Base-by-base conservation (phyloP, 345 rosid species). In the Erysimum cheiranthoides region DNA sequence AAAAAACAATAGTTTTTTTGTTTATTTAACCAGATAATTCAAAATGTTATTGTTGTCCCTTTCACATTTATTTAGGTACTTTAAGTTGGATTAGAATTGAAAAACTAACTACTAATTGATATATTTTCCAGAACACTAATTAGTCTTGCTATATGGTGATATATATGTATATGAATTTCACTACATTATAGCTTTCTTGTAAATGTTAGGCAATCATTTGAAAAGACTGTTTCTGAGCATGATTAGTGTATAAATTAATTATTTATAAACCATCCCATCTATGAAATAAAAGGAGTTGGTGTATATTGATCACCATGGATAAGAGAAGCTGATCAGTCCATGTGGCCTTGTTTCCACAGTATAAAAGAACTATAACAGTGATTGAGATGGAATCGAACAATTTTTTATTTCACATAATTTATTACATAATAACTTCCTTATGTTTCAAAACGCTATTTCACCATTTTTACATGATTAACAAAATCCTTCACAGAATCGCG, bases 261-360 rank as follows among this genome's bases (percentile, higher is more conserved):
- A 43, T 8, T 43, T 42, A 61, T 42, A 39, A 12, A 61, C 66
- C 47, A 28, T 31, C 47, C 47, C 46, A 4, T 39, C 12, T 8
- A 45, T n/a, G 50, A 45, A 45, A 45, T n/a, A 14, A 45, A n/a
- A 62, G 52, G 51, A 62, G 67, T 8, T 62, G 50, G 45, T 36
- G 64, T 10, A 36, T 36, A 59, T 10, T 59, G 30, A 60, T 18
- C 8, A 10, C 8, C n/a, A 35, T 34, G 27, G 21, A 57, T 4
- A n/a, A 34, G 27, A 58, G 28, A 53, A 53, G 17, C 30, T 3
- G 6, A 4, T n/a, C 38, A 14, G 3, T 52, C 34, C 6, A 25
- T n/a, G 25, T 25, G 57, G 7, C 2, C 4, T n/a, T 46, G 25
- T 36, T 21, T 21, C 39, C 31, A 38, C 12, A n/a, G 31, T 18